Base-by-base conservation (phyloP, 768 basidiomycete genomes). In the Rubroboletus pulcherrimus region DNA sequence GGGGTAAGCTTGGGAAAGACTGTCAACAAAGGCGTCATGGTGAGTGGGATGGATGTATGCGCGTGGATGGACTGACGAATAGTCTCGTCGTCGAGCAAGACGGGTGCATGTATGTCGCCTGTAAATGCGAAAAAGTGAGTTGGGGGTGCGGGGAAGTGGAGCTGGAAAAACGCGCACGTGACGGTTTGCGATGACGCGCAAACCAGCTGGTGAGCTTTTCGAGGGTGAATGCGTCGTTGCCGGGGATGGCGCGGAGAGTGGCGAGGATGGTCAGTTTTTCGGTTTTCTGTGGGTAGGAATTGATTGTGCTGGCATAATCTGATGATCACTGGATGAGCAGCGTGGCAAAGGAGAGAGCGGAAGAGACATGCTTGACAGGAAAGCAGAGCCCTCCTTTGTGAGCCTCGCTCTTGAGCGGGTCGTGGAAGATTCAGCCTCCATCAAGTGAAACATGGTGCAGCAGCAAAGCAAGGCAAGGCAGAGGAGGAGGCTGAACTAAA, bases 1-100 rank as follows among this genome's bases (percentile, higher is more conserved):
- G 63, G 58, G 0, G 59, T 61, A n/a, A 71, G 58, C 35, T 60
- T 63, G 6, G 69, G 60, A 46, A 72, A 71, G 30, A 71, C 70
- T 71, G 48, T 30, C 5, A 11, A 42, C 12, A 9, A 15, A n/a
- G 24, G 9, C 0, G 2, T 15, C 1, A 9, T 10, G 1, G 35
- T 61, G 55, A 63, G 63, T 49, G 41, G 7, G 4, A 8, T 10
- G 46, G 31, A 33, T 26, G 38, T 40, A 47, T 51, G 43, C 17
- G 60, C 17, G 43, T 4, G 10, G 12, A 10, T 9, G 1, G 19
- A 63, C 69, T 56, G 51, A 71, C 69, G 57, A 21, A 71, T 63
- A 0, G 42, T 55, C 19, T 72, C 69, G 10, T 71, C 69, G 42
- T 68, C 62, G 35, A 55, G 15, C n/a, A 46, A 2, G 14, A 49